These are phyloP conservation scores for Emmonsiellopsis sp. DNA, from an alignment of 2,329 filamentous ascomycete species.

Conservation along the genomic window DNA sequence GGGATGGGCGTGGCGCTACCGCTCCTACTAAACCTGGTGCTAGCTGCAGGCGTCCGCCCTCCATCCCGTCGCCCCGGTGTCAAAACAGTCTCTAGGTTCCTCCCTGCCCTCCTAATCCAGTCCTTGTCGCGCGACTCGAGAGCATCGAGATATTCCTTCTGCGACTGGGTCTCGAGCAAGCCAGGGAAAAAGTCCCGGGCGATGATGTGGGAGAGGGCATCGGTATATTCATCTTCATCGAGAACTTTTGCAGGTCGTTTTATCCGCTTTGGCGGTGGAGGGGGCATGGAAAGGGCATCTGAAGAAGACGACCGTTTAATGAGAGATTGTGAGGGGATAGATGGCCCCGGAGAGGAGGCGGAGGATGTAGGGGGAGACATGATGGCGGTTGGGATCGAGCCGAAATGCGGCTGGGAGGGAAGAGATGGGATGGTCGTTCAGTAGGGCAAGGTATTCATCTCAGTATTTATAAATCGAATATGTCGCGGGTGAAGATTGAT, in stretches of 20 bases:
- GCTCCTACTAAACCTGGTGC: constrained; percentile 14
- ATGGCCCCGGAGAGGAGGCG: constrained; percentile 18
- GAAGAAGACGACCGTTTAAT: constrained; percentile 23
- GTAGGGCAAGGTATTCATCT: too few species aligned
- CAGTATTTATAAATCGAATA: too few species aligned
- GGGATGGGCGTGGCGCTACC: not conserved
- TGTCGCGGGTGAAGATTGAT: not conserved
- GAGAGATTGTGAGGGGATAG: constrained; percentile 22
- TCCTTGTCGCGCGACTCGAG: constrained; percentile 72
- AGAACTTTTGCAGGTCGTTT: constrained; percentile 82
- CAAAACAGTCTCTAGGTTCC: constrained; percentile 67
- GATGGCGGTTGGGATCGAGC: constrained; percentile 4
- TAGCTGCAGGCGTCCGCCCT: constrained; percentile 27
- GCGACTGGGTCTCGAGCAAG: constrained; percentile 71
- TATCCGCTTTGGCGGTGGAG: constrained; percentile 76
- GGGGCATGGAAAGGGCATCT: constrained; percentile 65
- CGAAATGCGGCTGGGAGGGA: not conserved
- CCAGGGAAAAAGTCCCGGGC: constrained; percentile 95
- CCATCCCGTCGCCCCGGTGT: constrained; percentile 54
- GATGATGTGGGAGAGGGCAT: constrained; percentile 86
- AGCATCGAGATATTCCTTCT: constrained; percentile 87
- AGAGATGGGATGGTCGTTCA: too few species aligned
- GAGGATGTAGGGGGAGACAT: constrained; percentile 20
- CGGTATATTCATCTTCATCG: constrained; percentile 89
- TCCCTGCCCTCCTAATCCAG: constrained; percentile 79